Percentiles rank a stretch among this genome's conserved stretches.
These are phyloP conservation scores for Phytophthora multivora DNA, from an alignment of 352 stramenopile genomes.

Conservation along the genomic window DNA sequence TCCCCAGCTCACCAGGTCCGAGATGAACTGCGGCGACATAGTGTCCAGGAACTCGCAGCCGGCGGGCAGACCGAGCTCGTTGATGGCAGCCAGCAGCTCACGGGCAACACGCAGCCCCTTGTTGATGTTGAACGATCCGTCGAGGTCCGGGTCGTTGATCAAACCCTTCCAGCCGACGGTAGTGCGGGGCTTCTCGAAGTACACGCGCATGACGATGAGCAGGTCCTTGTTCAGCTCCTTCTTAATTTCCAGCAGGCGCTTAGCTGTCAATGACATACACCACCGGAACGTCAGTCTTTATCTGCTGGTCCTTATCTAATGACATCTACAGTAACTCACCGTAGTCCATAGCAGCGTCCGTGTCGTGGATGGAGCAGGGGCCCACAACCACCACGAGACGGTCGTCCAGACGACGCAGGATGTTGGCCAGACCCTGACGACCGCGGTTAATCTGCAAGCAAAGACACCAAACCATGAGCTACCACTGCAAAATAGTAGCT, in stretches of 20 bases:
- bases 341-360: conserved; percentile 87
- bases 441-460: conserved; percentile 61
- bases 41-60: conserved; percentile 91
- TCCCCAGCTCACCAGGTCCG: conserved; percentile 89
- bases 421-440: conserved; percentile 73
- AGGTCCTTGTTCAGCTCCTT: conserved; percentile 84
- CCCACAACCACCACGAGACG: conserved; percentile 85
- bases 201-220: conserved; percentile 91
- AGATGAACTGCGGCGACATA: conserved; percentile 92
- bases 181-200: conserved; percentile 92
- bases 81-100: conserved; percentile 85
- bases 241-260: conserved; percentile 68
- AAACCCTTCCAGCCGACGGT: conserved; percentile 91
- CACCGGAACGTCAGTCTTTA: conserved; percentile 2
- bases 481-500: not conserved
- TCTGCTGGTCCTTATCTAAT: not conserved
- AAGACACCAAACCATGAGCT: not conserved
- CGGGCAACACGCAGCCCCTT: conserved; percentile 86
- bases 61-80: conserved; percentile 83
- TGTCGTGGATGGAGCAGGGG: conserved; percentile 91
- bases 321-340: conserved; percentile 26
- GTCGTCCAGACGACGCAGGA: conserved; percentile 84
- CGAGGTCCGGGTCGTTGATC: conserved; percentile 91
- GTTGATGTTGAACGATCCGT: conserved; percentile 93
- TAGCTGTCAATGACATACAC: conserved; percentile 32